Evolutionary conservation across 148 eudicot species (phyloP), one percentile per base, ranked within the genome.

Genomic region (Rhododendron mucronatum): DNA sequence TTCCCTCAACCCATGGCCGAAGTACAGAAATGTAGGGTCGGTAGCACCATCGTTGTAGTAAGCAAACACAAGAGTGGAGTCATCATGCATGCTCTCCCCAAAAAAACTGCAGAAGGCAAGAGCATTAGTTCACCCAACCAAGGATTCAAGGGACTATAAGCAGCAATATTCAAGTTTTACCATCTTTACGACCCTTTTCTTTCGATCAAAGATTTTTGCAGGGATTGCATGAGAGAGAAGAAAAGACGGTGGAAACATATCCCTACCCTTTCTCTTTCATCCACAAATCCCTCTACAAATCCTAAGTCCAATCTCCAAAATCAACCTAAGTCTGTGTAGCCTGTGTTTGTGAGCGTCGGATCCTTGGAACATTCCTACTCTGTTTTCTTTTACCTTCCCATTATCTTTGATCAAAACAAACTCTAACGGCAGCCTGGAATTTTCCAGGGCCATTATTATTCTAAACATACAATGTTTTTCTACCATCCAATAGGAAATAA

Each of bases 1-100:
- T 86, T 92, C 94, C 92, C 86, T 91, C 88, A 91, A 83, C 15
- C 94, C 94, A 84, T 88, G 86, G 45, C 87, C 92, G 6, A 92
- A 71, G 88, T 91, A 92, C 82, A 92, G 48, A 80, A 92, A 92
- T 4, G 94, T 91, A 5, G 92, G 94, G 76, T 92, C 91, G 57
- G 90, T 55, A 0, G 94, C 93, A 76, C 93, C 94, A 0, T 92
- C 93, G 53, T 91, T 91, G 92, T 92, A 92, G 84, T 92, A 91
- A 0, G 93, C 94, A 81, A 92, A 90, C 73, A 92, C 94, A 82
- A 91, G 3, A 33, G 88, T 44, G 7, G 87, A 37, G 33, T 92
- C 94, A 75, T 91, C 94, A 41, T 82, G 86, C 94, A 92, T 92
- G 92, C 94, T 85, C 90, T 92, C 93, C 67, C 93, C 94, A n/a